Percentiles rank a stretch among this genome's conserved stretches.
phyloP scores from a whole-genome alignment of 169 alveolate species.

The Besnoitia besnoiti region DNA sequence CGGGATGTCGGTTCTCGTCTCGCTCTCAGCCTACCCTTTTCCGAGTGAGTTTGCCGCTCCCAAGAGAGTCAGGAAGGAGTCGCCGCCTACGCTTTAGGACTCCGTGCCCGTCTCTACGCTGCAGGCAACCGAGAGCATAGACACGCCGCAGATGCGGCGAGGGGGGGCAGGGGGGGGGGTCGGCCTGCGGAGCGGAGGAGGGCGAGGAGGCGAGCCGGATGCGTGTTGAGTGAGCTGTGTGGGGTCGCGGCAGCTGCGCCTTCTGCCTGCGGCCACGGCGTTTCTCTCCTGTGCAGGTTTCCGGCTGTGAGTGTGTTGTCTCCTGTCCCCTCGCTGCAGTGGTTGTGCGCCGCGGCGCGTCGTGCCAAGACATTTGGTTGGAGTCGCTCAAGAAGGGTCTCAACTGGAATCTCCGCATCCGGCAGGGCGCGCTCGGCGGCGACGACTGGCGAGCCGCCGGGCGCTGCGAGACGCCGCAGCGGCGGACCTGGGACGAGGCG shows the following conservation, averaged over 20 bases:
- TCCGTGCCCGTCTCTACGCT: no score
- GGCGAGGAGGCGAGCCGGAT: not conserved
- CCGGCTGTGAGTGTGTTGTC: no score
- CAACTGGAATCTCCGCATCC: slow-evolving; percentile 59
- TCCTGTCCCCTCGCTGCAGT: not conserved
- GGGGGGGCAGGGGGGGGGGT: no score
- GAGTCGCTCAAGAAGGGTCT: slow-evolving; percentile 57
- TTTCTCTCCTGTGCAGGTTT: not conserved
- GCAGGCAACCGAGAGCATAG: no score
- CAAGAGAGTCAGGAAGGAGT: no score
- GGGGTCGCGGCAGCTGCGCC: not conserved
- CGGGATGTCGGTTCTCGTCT: slow-evolving; percentile 43
- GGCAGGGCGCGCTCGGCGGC: slow-evolving; percentile 38
- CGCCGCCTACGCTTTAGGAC: no score
- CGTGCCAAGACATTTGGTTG: slow-evolving; percentile 46
- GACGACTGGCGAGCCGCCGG: not conserved
- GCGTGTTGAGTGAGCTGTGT: not conserved
- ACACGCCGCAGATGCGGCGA: not conserved
- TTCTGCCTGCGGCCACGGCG: not conserved
- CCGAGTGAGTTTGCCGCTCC: no score
- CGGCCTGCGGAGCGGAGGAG: not conserved
- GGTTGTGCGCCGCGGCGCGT: slow-evolving; percentile 20
- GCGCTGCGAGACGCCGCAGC: no score
- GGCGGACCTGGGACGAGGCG: no score
- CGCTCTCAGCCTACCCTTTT: slow-evolving; percentile 49